These are phyloP conservation scores for Microsporum canis DNA, from an alignment of 2,329 filamentous ascomycete species.

Conservation along the genomic window DNA sequence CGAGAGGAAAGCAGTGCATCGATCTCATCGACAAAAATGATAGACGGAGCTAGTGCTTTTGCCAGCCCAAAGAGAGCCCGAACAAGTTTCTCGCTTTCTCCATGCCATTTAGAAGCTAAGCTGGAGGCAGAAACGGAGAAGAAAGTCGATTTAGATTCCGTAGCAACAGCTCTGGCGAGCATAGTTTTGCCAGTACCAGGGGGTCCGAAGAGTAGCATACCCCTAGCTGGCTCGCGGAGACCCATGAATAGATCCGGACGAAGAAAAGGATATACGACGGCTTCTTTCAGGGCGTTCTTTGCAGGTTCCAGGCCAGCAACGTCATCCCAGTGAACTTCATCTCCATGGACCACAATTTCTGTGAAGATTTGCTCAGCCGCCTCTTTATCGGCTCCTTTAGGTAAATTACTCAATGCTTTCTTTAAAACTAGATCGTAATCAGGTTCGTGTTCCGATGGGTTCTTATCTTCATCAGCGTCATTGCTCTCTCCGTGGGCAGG, in stretches of 20 bases:
- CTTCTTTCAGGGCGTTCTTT: slow-evolving; percentile 85
- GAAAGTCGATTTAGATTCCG: slow-evolving; percentile 87
- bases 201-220: slow-evolving; percentile 92
- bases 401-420: slow-evolving; percentile 62
- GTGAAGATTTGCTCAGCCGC: slow-evolving; percentile 89
- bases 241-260: slow-evolving; percentile 94
- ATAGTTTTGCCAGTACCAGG: slow-evolving; percentile 99
- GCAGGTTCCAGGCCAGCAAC: slow-evolving; percentile 83
- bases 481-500: not conserved
- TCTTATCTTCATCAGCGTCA: slow-evolving; percentile 33
- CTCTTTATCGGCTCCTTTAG: slow-evolving; percentile 65
- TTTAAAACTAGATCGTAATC: slow-evolving; percentile 48
- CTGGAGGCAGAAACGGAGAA: slow-evolving; percentile 95
- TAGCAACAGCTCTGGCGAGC: slow-evolving; percentile 87
- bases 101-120: slow-evolving; percentile 88
- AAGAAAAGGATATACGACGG: slow-evolving; percentile 92
- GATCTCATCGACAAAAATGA: slow-evolving; percentile 98
- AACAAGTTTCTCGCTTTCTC: slow-evolving; percentile 93
- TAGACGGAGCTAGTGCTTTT: slow-evolving; percentile 77
- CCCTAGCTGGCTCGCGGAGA: slow-evolving; percentile 79
- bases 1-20: slow-evolving; percentile 82
- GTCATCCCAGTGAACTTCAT: slow-evolving; percentile 90
- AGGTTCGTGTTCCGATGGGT: slow-evolving; percentile 27
- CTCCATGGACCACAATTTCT: slow-evolving; percentile 87
- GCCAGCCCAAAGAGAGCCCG: slow-evolving; percentile 84